phyloP scores from a whole-genome alignment of 768 basidiomycete genomes.

The Lentinula sp. region DNA sequence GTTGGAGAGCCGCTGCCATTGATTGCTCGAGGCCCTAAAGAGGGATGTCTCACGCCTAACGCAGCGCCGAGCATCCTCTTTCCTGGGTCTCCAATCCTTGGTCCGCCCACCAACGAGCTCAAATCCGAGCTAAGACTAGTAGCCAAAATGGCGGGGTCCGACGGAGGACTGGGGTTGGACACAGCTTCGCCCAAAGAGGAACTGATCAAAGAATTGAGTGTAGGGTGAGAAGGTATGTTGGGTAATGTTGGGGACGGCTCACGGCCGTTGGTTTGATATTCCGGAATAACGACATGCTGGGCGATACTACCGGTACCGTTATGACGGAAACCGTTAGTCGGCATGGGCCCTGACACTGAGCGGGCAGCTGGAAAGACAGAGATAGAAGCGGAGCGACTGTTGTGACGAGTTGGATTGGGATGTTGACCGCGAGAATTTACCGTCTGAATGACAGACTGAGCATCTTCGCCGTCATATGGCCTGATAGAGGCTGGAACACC shows the following conservation, averaged over 20 bases:
- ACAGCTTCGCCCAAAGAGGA: constrained; percentile 60
- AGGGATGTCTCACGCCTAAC: constrained; percentile 77
- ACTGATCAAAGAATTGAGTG: constrained; percentile 78
- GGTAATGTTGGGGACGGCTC: constrained; percentile 83
- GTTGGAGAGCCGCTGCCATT: constrained; percentile 28
- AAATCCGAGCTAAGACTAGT: constrained; percentile 43
- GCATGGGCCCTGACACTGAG: constrained; percentile 25
- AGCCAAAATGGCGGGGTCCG: constrained; percentile 67
- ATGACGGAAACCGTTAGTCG: constrained; percentile 22
- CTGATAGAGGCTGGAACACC: constrained; percentile 59
- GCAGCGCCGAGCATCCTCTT: constrained; percentile 88
- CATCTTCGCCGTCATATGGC: constrained; percentile 94
- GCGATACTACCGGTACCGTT: constrained; percentile 29
- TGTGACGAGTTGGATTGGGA: constrained; percentile 65
- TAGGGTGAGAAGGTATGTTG: constrained; percentile 74
- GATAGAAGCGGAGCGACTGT: constrained; percentile 61
- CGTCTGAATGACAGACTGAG: constrained; percentile 75
- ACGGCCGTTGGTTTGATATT: constrained; percentile 41
- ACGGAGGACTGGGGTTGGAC: constrained; percentile 33
- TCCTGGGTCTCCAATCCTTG: constrained; percentile 82
- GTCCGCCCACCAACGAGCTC: constrained; percentile 41
- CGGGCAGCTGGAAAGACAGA: constrained; percentile 47
- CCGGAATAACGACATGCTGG: constrained; percentile 48
- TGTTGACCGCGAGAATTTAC: constrained; percentile 71
- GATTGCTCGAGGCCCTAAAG: constrained; percentile 56